Conservation (phyloP, 2,329 filamentous ascomycete genomes). For the Nothopassalora personata region DNA sequence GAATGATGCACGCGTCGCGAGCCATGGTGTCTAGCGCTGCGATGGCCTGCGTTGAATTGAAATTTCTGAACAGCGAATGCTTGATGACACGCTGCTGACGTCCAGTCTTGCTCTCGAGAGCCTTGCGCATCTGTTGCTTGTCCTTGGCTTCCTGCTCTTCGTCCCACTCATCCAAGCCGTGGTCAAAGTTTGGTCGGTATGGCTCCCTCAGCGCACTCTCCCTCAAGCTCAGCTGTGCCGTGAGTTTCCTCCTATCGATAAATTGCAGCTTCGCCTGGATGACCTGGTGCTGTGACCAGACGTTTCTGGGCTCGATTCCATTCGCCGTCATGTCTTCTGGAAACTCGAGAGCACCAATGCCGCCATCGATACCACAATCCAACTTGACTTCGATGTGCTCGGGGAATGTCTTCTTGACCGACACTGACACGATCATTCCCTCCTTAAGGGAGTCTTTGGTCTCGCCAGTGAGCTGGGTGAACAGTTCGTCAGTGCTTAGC, state of each 20-base stretch:
- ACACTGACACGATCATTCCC: conserved; percentile 88
- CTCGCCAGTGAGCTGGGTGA: conserved; percentile 95
- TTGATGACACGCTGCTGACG: conserved; percentile 94
- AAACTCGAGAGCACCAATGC: conserved; percentile 76
- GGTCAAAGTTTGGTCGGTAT: conserved; percentile 63
- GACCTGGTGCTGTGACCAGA: conserved; percentile 75
- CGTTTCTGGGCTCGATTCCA: conserved; percentile 48
- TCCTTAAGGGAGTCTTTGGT: conserved; percentile 76
- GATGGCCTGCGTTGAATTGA: conserved; percentile 87
- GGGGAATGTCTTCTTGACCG: conserved; percentile 80
- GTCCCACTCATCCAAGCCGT: conserved; percentile 72
- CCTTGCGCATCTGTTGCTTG: conserved; percentile 67
- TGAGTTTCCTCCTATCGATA: conserved; percentile 79
- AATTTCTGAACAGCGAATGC: conserved; percentile 90
- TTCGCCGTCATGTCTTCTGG: conserved; percentile 60
- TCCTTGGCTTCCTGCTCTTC: conserved; percentile 60
- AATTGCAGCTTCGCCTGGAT: conserved; percentile 82
- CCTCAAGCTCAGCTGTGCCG: conserved; percentile 75
- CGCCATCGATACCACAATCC: conserved; percentile 89
- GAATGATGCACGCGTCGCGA: conserved; percentile 86
- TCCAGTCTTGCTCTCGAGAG: conserved; percentile 74
- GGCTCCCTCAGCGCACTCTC: conserved; percentile 74
- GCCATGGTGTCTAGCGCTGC: conserved; percentile 85
- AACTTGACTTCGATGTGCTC: conserved; percentile 91
- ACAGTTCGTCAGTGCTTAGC: conserved; percentile 71